Evolutionary conservation across 1,284 basidiomycete species (phyloP).

Genomic region (Trichosporon inkin): DNA sequence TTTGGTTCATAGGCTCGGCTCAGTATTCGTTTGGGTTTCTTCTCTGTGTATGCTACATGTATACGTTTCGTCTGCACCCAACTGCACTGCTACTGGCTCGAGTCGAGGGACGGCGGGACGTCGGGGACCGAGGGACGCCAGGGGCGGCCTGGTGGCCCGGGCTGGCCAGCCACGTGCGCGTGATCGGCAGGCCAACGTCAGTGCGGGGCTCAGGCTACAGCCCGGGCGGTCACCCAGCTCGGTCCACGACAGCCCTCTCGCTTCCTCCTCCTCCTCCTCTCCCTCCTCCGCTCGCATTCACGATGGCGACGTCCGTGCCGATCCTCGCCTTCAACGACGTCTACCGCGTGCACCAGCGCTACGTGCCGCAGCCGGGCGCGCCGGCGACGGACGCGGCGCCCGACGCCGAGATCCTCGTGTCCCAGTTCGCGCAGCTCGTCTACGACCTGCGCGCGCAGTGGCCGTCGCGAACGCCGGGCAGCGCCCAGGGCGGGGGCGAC

Average conservation of each 20-base stretch:
- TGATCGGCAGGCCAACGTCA: conserved; percentile 14
- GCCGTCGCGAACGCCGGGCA: conserved; percentile 24
- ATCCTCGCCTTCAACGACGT: conserved; percentile 51
- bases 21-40: too few species aligned
- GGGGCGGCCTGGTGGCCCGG: too few species aligned
- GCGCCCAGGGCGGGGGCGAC: conserved; percentile 38
- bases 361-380: conserved; percentile 39
- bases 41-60: neutral
- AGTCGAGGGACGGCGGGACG: too few species aligned
- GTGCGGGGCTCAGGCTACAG: neutral
- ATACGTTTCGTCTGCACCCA: too few species aligned
- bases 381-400: conserved; percentile 15
- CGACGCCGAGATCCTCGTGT: conserved; percentile 45
- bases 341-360: conserved; percentile 59
- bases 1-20: too few species aligned
- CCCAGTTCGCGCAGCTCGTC: conserved; percentile 52
- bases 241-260: neutral
- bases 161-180: neutral
- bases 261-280: neutral
- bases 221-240: neutral
- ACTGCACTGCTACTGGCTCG: too few species aligned
- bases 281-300: neutral
- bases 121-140: too few species aligned
- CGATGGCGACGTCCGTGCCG: conserved; percentile 34
- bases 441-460: conserved; percentile 38